Base-by-base conservation (phyloP, 345 rosid species). In the Psidium friedrichsthalianum region DNA sequence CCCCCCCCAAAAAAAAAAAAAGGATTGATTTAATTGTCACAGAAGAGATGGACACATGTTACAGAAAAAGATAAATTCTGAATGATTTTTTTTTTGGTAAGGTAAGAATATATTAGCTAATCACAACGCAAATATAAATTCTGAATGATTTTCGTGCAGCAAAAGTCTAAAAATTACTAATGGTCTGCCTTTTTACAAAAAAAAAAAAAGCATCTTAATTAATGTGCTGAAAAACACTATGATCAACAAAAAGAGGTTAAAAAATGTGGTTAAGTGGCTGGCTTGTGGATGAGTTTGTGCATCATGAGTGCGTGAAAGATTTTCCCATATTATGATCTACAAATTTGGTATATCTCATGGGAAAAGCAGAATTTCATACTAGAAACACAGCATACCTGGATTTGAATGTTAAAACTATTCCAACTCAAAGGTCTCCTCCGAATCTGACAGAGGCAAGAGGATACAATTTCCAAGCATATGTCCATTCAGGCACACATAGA, bases 401-500 rank as follows among this genome's bases (percentile, higher is more conserved):
- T 87, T 74, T 78, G 47, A 27, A 84, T 21, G 32, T 85, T 86
- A 83, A 47, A 87, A 56, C 82, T 64, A 94, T 91, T 94, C 92
- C 56, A 91, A 82, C 89, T 95, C 96, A 14, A 95, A 87, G 56
- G 95, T 94, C 86, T 90, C 98, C 53, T 96, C 99, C 40, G 99
- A 94, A 90, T 97, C 98, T 85, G 99, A 93, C 88, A 96, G 90
- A 0, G 99, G 98, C 88, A 95, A 90, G 86, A 97, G 98, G 24
- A 95, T 93, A 91, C 99, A 97, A 87, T 92, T 93, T 84, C 99
- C 99, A 69, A 94, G 93, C 95, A 97, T 86, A 92, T 97, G 99
- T 61, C 99, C 99, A 90, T 97, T 95, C 58, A 97, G 98, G 85
- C 99, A 97, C 40, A 97, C 99, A 88, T 90, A 94, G 89, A 95